Evolutionary conservation across 2,329 filamentous ascomycete genomes (phyloP), one percentile per base, ranked within the genome.

Genomic region (Madurella fahalii): DNA sequence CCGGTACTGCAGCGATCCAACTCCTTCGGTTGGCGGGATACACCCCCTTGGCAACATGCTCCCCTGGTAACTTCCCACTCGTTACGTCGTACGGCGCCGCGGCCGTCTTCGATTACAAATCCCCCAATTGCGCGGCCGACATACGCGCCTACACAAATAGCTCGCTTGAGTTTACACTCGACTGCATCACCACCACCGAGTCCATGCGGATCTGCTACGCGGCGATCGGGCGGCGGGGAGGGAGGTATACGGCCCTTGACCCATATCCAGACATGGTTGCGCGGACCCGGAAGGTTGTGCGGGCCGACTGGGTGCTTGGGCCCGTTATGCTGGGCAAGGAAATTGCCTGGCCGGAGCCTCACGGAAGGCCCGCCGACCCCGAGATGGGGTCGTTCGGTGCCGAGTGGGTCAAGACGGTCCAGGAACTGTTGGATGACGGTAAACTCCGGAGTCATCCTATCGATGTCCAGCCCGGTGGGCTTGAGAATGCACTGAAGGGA

Each of bases 1-100:
- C 67, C 0, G 77, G 76, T 0, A 73, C 72, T 1, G 62, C 71
- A 50, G 75, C 73, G 0, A 70, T 77, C 4, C 77, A 80, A 59
- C 44, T 78, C 13, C 60, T 74, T 15, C 70, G 65, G 37, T 50
- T 66, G 63, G 57, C 72, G 13, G 75, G 76, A 0, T 65, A 71
- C 15, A 65, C 56, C 0, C 69, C 73, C 3, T 71, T 79, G n/a
- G 67, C 74, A 0, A 78, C 75, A 1, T 75, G 72, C 58, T 77
- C 76, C 0, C 68, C 72, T 0, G 50, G 57, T 34, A 79, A 77
- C 58, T 70, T 70, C 48, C 69, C 69, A 2, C 67, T 77, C 1
- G 72, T 71, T n/a, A 65, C 68, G 37, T 53, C 53, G 0, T 71
- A 67, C 32, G 78, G 79, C 1, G 78, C 78, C 1, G 69, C 68